phyloP scores from a whole-genome alignment of 2,329 filamentous ascomycete species.

The Plenodomus tracheiphilus region DNA sequence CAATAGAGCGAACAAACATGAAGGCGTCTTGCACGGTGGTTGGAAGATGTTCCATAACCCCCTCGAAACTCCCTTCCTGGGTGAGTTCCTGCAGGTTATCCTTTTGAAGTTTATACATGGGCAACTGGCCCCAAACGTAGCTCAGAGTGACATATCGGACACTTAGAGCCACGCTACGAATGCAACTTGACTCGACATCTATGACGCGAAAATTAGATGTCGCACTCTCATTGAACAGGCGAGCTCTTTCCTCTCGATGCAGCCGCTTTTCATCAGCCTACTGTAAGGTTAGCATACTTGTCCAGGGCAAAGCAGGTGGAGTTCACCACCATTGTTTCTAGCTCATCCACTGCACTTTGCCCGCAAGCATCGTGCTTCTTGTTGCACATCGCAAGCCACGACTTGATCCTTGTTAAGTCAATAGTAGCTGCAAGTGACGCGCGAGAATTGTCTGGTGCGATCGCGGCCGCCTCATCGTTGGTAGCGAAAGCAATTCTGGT shows the following conservation, averaged over 20 bases:
- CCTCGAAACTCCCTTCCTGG: neutral
- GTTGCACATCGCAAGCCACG: neutral
- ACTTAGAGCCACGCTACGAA: neutral
- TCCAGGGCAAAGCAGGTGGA: neutral
- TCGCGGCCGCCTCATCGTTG: neutral
- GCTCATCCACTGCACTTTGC: neutral
- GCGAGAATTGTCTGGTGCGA: slow-evolving; percentile 1
- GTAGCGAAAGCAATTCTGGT: slow-evolving; percentile 2
- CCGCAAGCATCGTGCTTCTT: neutral
- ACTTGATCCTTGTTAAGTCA: neutral
- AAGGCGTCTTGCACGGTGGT: slow-evolving; percentile 7
- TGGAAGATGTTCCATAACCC: neutral
- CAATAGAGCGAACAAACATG: slow-evolving; percentile 1
- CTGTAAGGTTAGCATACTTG: neutral
- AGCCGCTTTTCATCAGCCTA: neutral
- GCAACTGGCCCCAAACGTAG: slow-evolving; percentile 11
- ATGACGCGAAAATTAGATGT: neutral
- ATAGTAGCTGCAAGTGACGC: neutral
- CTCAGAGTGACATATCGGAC: slow-evolving; percentile 9
- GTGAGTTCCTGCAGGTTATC: neutral
- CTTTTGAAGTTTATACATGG: slow-evolving; percentile 1
- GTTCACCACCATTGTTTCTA: neutral
- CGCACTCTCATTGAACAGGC: neutral
- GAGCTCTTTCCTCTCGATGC: neutral
- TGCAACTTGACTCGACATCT: neutral